These are phyloP conservation scores for Leccinum variabile DNA, from an alignment of 1,284 basidiomycete species.

Conservation along the genomic window DNA sequence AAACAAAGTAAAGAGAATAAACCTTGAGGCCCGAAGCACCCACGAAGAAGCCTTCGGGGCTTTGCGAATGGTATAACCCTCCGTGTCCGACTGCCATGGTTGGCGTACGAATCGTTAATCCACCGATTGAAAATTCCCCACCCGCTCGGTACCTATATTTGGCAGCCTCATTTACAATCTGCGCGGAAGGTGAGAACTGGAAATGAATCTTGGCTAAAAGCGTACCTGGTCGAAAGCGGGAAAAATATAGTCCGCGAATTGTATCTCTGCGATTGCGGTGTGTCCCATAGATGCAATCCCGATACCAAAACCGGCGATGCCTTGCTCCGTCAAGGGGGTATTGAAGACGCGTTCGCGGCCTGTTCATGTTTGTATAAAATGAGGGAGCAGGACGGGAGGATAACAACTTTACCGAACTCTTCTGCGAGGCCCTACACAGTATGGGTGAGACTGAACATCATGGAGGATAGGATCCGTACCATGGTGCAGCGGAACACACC, in stretches of 20 bases:
- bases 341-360: constrained; percentile 94
- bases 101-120: constrained; percentile 85
- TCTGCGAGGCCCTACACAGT: constrained; percentile 77
- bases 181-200: constrained; percentile 14
- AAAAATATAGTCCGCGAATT: constrained; percentile 85
- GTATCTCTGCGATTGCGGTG: constrained; percentile 93
- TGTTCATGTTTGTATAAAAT: constrained; percentile 31
- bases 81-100: constrained; percentile 93
- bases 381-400: not conserved
- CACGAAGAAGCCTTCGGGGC: constrained; percentile 93
- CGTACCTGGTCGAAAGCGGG: constrained; percentile 89
- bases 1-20: constrained; percentile 4
- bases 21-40: constrained; percentile 90
- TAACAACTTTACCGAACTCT: constrained; percentile 70
- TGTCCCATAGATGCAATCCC: constrained; percentile 92
- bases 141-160: constrained; percentile 91
- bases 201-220: not conserved
- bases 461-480: constrained; percentile 42
- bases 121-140: constrained; percentile 81
- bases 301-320: constrained; percentile 93
- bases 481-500: constrained; percentile 90
- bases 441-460: constrained; percentile 6
- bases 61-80: constrained; percentile 92
- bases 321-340: constrained; percentile 91
- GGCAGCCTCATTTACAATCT: constrained; percentile 95